A percentile compares a stretch with the other conserved stretches of the same genome.
phyloP scores from a whole-genome alignment of 2,329 filamentous ascomycete species.

The Lecanoromycetidae sp. region DNA sequence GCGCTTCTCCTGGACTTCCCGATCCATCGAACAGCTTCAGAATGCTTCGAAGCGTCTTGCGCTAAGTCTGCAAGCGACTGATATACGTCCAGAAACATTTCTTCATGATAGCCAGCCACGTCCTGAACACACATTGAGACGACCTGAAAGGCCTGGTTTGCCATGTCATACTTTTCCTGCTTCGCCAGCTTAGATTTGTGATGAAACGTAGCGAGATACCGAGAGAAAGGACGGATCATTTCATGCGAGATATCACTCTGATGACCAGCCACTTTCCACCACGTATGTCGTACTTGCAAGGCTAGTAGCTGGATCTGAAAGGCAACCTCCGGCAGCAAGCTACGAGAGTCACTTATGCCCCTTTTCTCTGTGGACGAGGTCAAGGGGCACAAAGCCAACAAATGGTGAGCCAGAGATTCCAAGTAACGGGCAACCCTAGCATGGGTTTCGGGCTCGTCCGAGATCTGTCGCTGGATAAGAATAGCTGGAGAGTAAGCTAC shows the following conservation, averaged over 20 bases:
- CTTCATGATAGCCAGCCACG: background rate
- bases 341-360: background rate
- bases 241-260: conserved; percentile 31
- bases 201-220: conserved; percentile 29
- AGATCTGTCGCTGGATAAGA: conserved; percentile 29
- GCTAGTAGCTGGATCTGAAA: conserved; percentile 32
- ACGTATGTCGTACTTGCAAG: conserved; percentile 30
- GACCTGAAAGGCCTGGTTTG: conserved; percentile 28
- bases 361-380: conserved; percentile 16
- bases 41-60: conserved; percentile 1
- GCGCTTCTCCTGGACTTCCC: background rate
- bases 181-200: conserved; percentile 26
- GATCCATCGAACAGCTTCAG: conserved; percentile 10
- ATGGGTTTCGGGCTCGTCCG: conserved; percentile 23
- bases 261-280: conserved; percentile 33
- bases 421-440: conserved; percentile 34
- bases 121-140: conserved; percentile 17
- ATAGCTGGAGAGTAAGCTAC: conserved; percentile 29
- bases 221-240: conserved; percentile 32
- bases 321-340: conserved; percentile 20
- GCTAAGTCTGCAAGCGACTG: conserved; percentile 7
- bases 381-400: conserved; percentile 27
- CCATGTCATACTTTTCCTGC: conserved; percentile 27
- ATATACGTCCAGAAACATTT: background rate
- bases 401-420: conserved; percentile 31